Base-by-base conservation (phyloP, 495 filamentous ascomycete genomes). In the Penicillium maclennaniae region DNA sequence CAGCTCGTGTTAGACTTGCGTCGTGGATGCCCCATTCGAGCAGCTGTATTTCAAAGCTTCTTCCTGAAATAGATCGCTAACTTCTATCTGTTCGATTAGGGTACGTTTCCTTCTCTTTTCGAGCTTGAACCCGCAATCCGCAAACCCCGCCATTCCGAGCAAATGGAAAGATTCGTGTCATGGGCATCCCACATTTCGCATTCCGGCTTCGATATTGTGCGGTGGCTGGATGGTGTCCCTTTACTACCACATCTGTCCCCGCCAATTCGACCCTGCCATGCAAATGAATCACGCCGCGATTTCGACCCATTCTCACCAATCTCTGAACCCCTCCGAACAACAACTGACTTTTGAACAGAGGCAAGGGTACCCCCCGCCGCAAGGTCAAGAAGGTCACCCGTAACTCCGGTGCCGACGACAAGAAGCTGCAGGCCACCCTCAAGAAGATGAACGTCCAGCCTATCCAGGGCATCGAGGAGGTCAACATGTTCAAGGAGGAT, bases 401-500 rank as follows among this genome's bases (percentile, higher is more conserved):
- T 73, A 87, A 83, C 70, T 85, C 87, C 58, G 87, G 85, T 71
- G 89, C 86, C 68, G 93, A 98, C 71, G 93, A 98, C 85, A 97
- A 97, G 87, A 98, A 98, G 84, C 89, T 98, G 34, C 93, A 98
- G 79, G 83, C 87, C 39, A 79, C 91, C 50, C 79, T 95, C 37
- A 96, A 95, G 86, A 96, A 96, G 83, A 83, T 96, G 73, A 93
- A 91, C 74, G 89, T 91, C 48, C 91, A 93, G 80, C 91, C 93
- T 66, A 96, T 98, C 78, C 92, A 96, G 81, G 89, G 87, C 51
- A 97, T 98, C 63, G 93, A 98, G 84, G 93, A 98, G 79, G 93
- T 98, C 69, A 98, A 98, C 84, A 98, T 97, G 95, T 97, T 97
- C 86, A 98, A 97, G 84, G 87, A 88, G 72, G 93, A 98, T 67